Conservation (phyloP, 257 asterid species). For the Gynochthodes officinalis region DNA sequence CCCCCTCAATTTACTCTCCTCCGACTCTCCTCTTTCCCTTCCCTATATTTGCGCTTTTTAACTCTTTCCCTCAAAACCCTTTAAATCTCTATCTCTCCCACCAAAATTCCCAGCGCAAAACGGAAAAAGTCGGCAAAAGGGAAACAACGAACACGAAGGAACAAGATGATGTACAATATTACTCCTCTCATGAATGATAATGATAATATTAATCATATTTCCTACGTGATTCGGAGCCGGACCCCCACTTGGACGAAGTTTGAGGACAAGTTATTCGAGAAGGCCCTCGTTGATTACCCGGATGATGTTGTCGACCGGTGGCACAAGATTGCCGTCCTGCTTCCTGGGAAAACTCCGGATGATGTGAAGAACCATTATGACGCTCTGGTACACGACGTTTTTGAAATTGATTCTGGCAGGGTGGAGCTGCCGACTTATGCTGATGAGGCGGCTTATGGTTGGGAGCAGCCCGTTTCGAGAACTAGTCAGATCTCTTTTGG, state of each 20-base stretch:
- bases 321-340: slow-evolving; percentile 45
- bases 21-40: not conserved
- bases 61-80: slow-evolving; percentile 6
- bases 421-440: slow-evolving; percentile 56
- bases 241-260: slow-evolving; percentile 37
- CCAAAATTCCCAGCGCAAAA: not conserved
- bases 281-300: slow-evolving; percentile 48
- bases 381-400: slow-evolving; percentile 45
- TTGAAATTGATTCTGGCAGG: slow-evolving; percentile 64
- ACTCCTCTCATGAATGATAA: not conserved
- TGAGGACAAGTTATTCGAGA: slow-evolving; percentile 63
- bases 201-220: no score
- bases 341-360: slow-evolving; percentile 46
- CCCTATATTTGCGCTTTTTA: slow-evolving; percentile 2
- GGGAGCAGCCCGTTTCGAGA: slow-evolving; percentile 25
- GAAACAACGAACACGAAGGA: not conserved
- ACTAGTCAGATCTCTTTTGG: slow-evolving; percentile 66
- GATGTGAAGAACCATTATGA: slow-evolving; percentile 59
- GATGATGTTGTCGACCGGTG: slow-evolving; percentile 58
- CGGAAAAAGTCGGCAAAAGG: not conserved
- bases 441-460: slow-evolving; percentile 23
- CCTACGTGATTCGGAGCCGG: not conserved
- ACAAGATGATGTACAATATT: slow-evolving; percentile 21
- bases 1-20: not conserved
- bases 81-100: slow-evolving; percentile 2